phyloP scores from a whole-genome alignment of 805 yeast genomes.

The Candida hungchunana region DNA sequence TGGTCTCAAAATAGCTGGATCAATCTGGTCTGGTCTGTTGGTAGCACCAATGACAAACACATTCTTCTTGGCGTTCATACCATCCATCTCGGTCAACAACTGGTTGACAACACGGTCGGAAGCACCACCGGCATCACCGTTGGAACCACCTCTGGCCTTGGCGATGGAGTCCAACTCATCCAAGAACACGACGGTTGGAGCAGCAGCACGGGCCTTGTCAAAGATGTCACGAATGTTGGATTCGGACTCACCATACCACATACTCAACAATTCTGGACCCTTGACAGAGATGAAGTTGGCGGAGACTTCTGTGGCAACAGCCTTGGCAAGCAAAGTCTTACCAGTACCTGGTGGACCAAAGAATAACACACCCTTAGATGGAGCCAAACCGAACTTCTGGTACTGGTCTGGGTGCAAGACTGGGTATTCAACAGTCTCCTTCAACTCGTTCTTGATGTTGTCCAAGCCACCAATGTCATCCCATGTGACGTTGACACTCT shows the following conservation, averaged over 20 bases:
- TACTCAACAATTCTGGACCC: constrained; percentile 94
- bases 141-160: constrained; percentile 89
- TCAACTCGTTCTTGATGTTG: constrained; percentile 91
- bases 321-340: constrained; percentile 96
- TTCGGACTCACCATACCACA: constrained; percentile 99
- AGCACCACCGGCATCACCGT: constrained; percentile 96
- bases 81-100: constrained; percentile 97
- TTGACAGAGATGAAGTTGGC: constrained; percentile 97
- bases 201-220: constrained; percentile 98
- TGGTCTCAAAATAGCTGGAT: constrained; percentile 97
- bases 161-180: constrained; percentile 99
- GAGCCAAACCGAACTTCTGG: constrained; percentile 96
- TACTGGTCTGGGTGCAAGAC: constrained; percentile 98
- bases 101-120: constrained; percentile 95
- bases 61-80: constrained; percentile 99
- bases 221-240: constrained; percentile 96
- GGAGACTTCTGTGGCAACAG: constrained; percentile 98
- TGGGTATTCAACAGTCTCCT: constrained; percentile 98
- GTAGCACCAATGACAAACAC: constrained; percentile 99
- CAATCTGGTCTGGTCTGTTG: constrained; percentile 98
- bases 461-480: constrained; percentile 99
- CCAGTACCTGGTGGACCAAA: constrained; percentile 99
- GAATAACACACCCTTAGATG: constrained; percentile 97
- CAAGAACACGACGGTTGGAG: constrained; percentile 97
- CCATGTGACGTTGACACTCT: constrained; percentile 98